phyloP scores from a whole-genome alignment of 2,329 filamentous ascomycete genomes.

The Neophaeococcomyces aloes region DNA sequence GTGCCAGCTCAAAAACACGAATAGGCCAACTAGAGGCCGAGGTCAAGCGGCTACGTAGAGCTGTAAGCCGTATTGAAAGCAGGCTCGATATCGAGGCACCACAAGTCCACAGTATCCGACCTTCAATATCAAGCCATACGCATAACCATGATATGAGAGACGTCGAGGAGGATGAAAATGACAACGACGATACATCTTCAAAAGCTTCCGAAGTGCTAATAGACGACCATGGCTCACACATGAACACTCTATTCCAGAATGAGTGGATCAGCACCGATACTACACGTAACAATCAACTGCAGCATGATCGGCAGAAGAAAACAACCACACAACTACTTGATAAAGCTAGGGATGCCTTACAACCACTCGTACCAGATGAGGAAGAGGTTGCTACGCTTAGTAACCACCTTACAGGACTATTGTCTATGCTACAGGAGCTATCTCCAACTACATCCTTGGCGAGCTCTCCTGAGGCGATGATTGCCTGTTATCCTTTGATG shows the following conservation, averaged over 20 bases:
- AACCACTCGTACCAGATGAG: constrained; percentile 10
- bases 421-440: constrained; percentile 5
- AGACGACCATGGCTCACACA: constrained; percentile 9
- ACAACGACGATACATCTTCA: constrained; percentile 9
- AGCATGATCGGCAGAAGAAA: not conserved
- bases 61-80: constrained; percentile 9
- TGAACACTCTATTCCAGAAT: constrained; percentile 13
- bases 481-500: constrained; percentile 10
- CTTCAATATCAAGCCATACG: not conserved
- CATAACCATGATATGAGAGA: not conserved
- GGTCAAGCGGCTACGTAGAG: constrained; percentile 8
- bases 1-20: constrained; percentile 10
- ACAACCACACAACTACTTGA: constrained; percentile 8
- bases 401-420: constrained; percentile 5
- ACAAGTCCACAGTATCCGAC: not conserved
- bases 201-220: constrained; percentile 9
- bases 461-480: constrained; percentile 9
- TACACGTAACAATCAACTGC: not conserved
- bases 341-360: constrained; percentile 10
- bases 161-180: constrained; percentile 1
- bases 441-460: constrained; percentile 8
- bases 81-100: constrained; percentile 8
- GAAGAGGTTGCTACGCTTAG: constrained; percentile 7
- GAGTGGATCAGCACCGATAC: constrained; percentile 10
- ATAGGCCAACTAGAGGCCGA: constrained; percentile 11